Conservation (phyloP, 2,329 filamentous ascomycete species). For the Lachnellula hyalina region DNA sequence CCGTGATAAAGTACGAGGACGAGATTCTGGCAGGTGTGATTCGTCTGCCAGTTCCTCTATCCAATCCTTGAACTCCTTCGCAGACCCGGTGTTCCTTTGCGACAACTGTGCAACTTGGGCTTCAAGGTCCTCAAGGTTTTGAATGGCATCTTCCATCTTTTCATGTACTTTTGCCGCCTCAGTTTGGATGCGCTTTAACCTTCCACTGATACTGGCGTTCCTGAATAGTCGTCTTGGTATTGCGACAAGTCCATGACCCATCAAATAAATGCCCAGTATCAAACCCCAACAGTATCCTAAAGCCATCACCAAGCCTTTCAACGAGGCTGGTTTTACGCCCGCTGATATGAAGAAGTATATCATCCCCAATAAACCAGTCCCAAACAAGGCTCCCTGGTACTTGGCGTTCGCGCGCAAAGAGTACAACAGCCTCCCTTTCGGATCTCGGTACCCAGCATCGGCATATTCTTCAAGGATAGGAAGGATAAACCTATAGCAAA, state of each 20-base stretch:
- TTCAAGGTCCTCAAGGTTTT: conserved; percentile 75
- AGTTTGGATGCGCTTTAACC: conserved; percentile 68
- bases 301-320: conserved; percentile 87
- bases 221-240: conserved; percentile 78
- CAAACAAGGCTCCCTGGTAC: conserved; percentile 78
- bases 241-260: conserved; percentile 93
- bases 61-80: conserved; percentile 79
- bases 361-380: conserved; percentile 63
- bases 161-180: conserved; percentile 81
- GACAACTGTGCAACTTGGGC: conserved; percentile 73
- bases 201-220: conserved; percentile 69
- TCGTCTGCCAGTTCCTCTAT: conserved; percentile 88
- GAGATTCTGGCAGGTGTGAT: conserved; percentile 61
- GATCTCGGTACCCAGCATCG: conserved; percentile 87
- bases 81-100: conserved; percentile 73
- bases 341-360: conserved; percentile 80
- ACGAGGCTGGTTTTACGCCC: conserved; percentile 62
- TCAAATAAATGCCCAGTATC: conserved; percentile 87
- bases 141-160: conserved; percentile 76
- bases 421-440: conserved; percentile 74
- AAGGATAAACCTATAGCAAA: conserved; percentile 67
- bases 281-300: conserved; percentile 92
- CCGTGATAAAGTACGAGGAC: conserved; percentile 39
- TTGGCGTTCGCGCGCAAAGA: conserved; percentile 82
- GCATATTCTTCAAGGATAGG: conserved; percentile 91